Evolutionary conservation across 345 rosid genomes (phyloP).

Genomic region (Cardamine chenopodiifolia): DNA sequence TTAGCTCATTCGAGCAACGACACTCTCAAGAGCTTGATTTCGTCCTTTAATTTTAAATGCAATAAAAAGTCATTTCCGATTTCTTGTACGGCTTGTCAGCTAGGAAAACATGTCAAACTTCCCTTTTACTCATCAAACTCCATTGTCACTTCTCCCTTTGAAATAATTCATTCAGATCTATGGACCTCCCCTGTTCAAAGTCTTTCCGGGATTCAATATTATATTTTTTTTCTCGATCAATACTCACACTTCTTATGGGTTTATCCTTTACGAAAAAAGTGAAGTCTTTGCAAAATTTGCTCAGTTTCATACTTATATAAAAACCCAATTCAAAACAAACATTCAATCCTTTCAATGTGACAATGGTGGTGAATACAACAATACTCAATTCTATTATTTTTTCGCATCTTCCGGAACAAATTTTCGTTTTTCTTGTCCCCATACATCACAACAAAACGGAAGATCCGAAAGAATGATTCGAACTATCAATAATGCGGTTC

Average conservation of each 20-base stretch:
- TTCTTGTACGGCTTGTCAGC: no score
- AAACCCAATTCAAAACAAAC: neutral
- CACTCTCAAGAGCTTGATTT: no score
- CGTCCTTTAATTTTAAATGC: no score
- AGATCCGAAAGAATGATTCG: neutral
- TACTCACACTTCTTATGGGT: neutral
- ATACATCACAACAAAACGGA: neutral
- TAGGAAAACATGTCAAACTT: neutral
- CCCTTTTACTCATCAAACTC: neutral
- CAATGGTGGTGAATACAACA: neutral
- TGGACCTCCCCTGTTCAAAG: neutral
- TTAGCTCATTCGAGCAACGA: no score
- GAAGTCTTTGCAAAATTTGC: neutral
- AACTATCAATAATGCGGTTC: neutral
- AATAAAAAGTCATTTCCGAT: no score
- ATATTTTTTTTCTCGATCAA: neutral
- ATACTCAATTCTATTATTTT: fast-evolving
- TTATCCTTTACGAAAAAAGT: neutral
- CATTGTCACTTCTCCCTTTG: neutral
- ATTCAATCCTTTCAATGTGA: neutral
- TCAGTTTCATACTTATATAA: fast-evolving
- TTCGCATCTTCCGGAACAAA: neutral
- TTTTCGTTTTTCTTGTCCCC: neutral
- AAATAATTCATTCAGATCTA: neutral
- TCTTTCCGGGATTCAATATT: neutral